Evolutionary conservation across 768 basidiomycete species (phyloP).

Genomic region (Termitomyces sp.): DNA sequence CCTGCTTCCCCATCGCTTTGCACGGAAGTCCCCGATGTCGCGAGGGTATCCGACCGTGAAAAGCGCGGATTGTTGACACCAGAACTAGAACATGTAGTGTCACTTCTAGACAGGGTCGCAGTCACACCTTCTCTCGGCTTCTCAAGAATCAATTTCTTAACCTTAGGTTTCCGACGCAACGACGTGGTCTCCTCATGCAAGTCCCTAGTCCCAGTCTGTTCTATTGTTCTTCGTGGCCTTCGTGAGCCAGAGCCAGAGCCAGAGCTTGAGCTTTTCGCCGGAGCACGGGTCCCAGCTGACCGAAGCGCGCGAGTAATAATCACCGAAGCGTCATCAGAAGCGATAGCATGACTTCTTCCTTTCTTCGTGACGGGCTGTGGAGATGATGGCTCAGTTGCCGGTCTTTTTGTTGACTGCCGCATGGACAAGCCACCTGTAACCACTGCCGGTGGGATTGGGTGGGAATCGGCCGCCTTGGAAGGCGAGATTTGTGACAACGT

Average conservation of each 20-base stretch:
- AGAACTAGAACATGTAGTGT: constrained; percentile 4
- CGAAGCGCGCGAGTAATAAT: not conserved
- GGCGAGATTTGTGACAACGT: constrained; percentile 52
- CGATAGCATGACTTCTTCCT: not conserved
- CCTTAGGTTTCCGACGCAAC: constrained; percentile 2
- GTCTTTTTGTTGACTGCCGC: constrained; percentile 44
- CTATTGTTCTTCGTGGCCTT: not conserved
- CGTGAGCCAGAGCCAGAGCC: constrained; percentile 2
- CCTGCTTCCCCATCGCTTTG: not conserved
- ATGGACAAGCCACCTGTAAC: constrained; percentile 28
- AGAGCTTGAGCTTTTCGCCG: constrained; percentile 8
- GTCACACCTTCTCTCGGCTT: not conserved
- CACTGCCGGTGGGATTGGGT: constrained; percentile 4
- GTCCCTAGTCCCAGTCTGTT: not conserved
- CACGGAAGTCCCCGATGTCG: constrained; percentile 5
- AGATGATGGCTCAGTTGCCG: constrained; percentile 19
- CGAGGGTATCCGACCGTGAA: constrained; percentile 2
- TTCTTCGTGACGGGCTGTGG: constrained; percentile 9
- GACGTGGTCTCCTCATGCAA: not conserved
- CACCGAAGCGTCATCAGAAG: not conserved
- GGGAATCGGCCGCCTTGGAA: constrained; percentile 15
- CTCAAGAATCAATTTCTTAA: not conserved
- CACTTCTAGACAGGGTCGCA: not conserved
- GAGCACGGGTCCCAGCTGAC: not conserved
- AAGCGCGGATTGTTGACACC: not conserved